Conservation (phyloP, 1,284 basidiomycete species). For the Pulchroboletus neoregius region DNA sequence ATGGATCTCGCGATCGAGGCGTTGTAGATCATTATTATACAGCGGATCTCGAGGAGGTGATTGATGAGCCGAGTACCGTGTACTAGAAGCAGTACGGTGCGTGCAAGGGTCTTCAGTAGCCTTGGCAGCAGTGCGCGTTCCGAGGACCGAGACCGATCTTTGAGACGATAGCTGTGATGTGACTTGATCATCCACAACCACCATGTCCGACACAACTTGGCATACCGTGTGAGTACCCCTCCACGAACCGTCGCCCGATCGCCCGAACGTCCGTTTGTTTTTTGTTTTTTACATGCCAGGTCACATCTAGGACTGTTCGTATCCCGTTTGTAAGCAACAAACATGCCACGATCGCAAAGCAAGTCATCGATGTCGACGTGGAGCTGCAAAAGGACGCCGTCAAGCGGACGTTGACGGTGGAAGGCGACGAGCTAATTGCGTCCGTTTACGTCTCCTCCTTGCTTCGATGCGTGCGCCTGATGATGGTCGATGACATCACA, state of each 20-base stretch:
- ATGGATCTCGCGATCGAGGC: too few relatives aligned
- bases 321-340: conserved; percentile 72
- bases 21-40: too few relatives aligned
- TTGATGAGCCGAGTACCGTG: too few relatives aligned
- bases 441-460: conserved; percentile 38
- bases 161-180: too few relatives aligned
- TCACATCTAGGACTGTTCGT: conserved; percentile 55
- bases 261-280: not conserved
- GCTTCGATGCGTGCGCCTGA: not conserved
- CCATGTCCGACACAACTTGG: conserved; percentile 31
- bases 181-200: conserved; percentile 8
- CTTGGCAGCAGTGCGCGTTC: too few relatives aligned
- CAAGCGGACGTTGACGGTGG: conserved; percentile 61
- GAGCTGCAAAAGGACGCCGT: conserved; percentile 81
- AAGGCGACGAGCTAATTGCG: conserved; percentile 68
- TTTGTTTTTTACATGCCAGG: conserved; percentile 5
- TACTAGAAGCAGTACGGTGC: too few relatives aligned
- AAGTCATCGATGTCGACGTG: conserved; percentile 79
- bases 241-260: not conserved
- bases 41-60: too few relatives aligned
- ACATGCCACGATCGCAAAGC: conserved; percentile 76
- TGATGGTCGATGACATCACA: conserved; percentile 27
- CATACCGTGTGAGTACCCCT: conserved; percentile 30
- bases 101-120: too few relatives aligned
- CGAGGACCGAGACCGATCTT: too few relatives aligned